Evolutionary conservation across 768 basidiomycete genomes (phyloP), one percentile per base, ranked within the genome.

Genomic region (Podaxis sp.): DNA sequence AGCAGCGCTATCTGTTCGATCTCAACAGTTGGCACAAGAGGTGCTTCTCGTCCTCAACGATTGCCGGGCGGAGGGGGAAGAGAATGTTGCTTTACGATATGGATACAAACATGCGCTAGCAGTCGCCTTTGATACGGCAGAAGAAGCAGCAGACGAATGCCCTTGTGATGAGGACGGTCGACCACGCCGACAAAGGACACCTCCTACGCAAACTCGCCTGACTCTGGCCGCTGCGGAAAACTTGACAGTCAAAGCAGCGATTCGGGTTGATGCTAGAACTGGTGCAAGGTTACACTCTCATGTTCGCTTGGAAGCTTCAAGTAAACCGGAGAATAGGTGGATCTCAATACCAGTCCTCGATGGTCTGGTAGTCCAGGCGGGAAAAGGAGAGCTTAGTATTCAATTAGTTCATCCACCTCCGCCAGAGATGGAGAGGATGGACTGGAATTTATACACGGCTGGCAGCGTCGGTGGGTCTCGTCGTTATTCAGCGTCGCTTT

Each of bases 141-240:
- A 89, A 64, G 87, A 88, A 65, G 87, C 86, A 4, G 80, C 80
- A 1, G 85, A 87, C 61, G 79, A 81, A 64, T 89, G 86, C 67
- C 86, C 86, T 6, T 88, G 86, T 58, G 81, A 86, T 61, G 84
- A 86, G n/a, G 72, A 77, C 13, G 87, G 87, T 2, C 73, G 76
- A 54, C 82, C 83, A 3, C 75, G 66, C 71, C 76, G 71, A 52
- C 82, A 82, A 61, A 68, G 73, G 10, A 77, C 71, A 1, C 67
- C 80, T 1, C 82, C 83, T 0, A 68, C 74, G 0, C 75, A 77
- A 44, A 77, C 79, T 0, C 77, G 73, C 54, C 70, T 84, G 4
- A 42, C 70, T 74, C 36, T 23, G 0, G 74, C 74, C 36, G 72
- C 79, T 21, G 64, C 69, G 2, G 68, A 68, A 3, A 63, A 62